Evolutionary conservation across 129 eudicot species (phyloP), one percentile per base, ranked within the genome.

Genomic region (Lonicera japonica): DNA sequence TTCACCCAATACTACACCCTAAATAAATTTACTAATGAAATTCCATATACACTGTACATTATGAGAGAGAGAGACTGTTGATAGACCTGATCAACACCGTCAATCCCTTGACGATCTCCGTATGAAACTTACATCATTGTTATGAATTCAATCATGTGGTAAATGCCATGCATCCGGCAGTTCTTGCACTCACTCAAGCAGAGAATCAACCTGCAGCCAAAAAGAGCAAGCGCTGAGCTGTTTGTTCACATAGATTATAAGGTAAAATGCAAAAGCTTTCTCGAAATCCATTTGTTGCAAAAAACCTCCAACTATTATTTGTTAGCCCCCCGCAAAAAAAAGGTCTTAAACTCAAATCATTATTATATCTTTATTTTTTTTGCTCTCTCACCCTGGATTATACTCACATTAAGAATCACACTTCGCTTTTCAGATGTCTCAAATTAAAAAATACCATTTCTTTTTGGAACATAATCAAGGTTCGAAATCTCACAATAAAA

Each of bases 1-100:
- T 48, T 23, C 36, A 29, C 36, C 36, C 36, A 29, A 2, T 29
- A 6, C 36, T 29, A 29, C 36, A 29, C 36, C 36, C 36, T 29
- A 29, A 29, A 29, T 6, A 29, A 29, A 29, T 29, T 29, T 29
- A 29, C 6, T 2, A 29, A 29, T 38, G 56, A 72, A 56, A 38
- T 43, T 70, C 71, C 75, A 64, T 73, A 46, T 70, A 78, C 79
- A 78, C 69, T 73, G 63, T 73, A 73, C 73, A 69, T n/a, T 6
- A 29, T n/a, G 36, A 29, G 36, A 29, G 36, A 29, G 36, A 29
- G 36, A 6, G 36, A 29, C 4, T 1, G 36, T 61, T 51, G 21
- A 61, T n/a, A 21, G 54, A 47, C 14, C 11, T 11, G 21, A 25
- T 38, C 43, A 38, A 38, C 5, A n/a, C 41, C 48, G 17, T 20